phyloP scores from a whole-genome alignment of 1,284 basidiomycete species.

The Apiotrichum brassicae region DNA sequence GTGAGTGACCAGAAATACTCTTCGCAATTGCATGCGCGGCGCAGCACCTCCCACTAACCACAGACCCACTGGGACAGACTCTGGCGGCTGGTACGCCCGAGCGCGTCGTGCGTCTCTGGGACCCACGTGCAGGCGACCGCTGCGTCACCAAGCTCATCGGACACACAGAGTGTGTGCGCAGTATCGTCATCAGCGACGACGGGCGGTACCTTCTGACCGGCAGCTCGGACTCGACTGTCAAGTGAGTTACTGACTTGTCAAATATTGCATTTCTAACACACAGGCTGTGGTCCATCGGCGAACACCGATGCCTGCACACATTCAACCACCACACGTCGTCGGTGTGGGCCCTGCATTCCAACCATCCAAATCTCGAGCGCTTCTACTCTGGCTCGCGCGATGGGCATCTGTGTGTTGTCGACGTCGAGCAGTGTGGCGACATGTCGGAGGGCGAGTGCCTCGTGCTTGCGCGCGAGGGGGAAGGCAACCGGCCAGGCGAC shows the following conservation, averaged over 20 bases:
- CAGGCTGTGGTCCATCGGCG: conserved; percentile 87
- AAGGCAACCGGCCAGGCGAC: conserved; percentile 21
- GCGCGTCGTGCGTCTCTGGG: conserved; percentile 83
- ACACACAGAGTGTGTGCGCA: conserved; percentile 92
- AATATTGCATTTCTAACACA: not conserved
- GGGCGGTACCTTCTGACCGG: conserved; percentile 84
- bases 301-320: conserved; percentile 86
- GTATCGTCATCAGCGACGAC: conserved; percentile 81
- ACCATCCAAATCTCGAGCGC: conserved; percentile 77
- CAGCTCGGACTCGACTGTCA: conserved; percentile 69
- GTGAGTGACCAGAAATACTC: conserved; percentile 20
- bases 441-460: conserved; percentile 84
- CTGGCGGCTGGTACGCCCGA: conserved; percentile 89
- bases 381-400: conserved; percentile 96
- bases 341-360: conserved; percentile 87
- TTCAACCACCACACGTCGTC: conserved; percentile 93
- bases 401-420: conserved; percentile 81
- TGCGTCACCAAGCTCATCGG: conserved; percentile 70
- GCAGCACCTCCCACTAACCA: no score
- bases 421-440: conserved; percentile 73
- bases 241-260: conserved; percentile 46
- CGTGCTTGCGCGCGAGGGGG: conserved; percentile 65
- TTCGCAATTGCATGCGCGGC: no score
- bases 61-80: conserved; percentile 67
- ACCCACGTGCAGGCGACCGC: conserved; percentile 65